Evolutionary conservation across 2,329 filamentous ascomycete genomes (phyloP).

Genomic region (Helminthosporium solani): DNA sequence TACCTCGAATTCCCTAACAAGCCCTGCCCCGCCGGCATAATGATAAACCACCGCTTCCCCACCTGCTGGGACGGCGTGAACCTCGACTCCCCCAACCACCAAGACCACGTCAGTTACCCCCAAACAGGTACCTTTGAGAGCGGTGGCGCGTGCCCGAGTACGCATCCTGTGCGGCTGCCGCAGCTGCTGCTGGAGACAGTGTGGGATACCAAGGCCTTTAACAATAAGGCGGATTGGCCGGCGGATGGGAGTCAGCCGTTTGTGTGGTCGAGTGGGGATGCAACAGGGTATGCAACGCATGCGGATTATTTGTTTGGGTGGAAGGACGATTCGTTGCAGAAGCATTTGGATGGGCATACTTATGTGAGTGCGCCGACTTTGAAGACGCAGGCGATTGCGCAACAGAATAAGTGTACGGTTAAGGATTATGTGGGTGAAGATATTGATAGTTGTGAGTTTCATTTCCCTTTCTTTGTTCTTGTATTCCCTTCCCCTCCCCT

Average conservation of each 20-base stretch:
- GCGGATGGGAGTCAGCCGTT: conserved; percentile 35
- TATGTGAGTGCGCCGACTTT: conserved; percentile 32
- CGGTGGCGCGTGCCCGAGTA: conserved; percentile 28
- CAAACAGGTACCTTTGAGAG: conserved; percentile 35
- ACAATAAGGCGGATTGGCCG: conserved; percentile 37
- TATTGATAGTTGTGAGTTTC: conserved; percentile 31
- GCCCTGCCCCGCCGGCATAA: conserved; percentile 48
- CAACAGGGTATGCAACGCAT: conserved; percentile 29
- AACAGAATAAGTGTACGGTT: conserved; percentile 36
- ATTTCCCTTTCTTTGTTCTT: no score
- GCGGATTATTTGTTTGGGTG: conserved; percentile 38
- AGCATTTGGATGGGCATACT: conserved; percentile 31
- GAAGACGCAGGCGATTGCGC: conserved; percentile 36
- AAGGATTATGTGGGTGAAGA: conserved; percentile 34
- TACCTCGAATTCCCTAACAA: conserved; percentile 39
- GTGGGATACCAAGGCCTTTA: conserved; percentile 35
- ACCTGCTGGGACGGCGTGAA: conserved; percentile 55
- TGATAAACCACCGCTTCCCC: conserved; percentile 31
- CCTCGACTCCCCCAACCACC: conserved; percentile 56
- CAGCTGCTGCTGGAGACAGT: conserved; percentile 38
- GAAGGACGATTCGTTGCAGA: conserved; percentile 32
- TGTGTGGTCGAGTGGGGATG: conserved; percentile 33
- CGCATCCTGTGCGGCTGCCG: conserved; percentile 31
- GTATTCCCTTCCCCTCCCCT: no score
- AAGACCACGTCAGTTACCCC: conserved; percentile 50